phyloP scores from a whole-genome alignment of 257 asterid genomes.

The Solanum sparsipilum region DNA sequence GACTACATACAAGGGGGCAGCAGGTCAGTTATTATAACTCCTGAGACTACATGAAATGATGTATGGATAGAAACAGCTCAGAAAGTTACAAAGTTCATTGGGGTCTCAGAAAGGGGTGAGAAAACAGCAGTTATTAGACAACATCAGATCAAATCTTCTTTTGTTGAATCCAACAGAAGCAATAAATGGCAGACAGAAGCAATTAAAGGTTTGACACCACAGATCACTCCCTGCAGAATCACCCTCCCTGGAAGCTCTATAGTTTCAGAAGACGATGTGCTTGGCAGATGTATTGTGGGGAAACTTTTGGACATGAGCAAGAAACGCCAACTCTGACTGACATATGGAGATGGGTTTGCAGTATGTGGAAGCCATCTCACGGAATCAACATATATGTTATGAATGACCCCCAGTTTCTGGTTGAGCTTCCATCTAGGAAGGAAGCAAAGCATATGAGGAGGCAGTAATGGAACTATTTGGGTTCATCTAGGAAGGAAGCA shows the following conservation, averaged over 20 bases:
- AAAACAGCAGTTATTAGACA: not conserved
- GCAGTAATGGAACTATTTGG: not conserved
- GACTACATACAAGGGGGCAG: not conserved
- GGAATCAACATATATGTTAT: not conserved
- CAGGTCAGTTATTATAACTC: not conserved
- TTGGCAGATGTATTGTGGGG: not conserved
- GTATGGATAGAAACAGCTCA: not conserved
- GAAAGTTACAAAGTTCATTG: not conserved
- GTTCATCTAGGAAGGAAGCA: not conserved
- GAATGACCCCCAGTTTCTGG: not conserved
- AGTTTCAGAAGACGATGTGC: not conserved
- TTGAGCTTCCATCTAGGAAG: not conserved
- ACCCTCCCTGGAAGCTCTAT: not conserved
- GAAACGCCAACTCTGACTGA: not conserved
- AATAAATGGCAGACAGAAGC: not conserved
- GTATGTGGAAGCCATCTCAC: not conserved
- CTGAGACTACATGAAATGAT: not conserved
- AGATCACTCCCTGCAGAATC: not conserved
- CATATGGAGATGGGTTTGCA: not conserved
- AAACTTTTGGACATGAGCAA: not conserved
- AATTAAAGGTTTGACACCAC: not conserved
- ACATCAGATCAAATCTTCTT: not conserved
- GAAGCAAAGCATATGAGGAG: not conserved
- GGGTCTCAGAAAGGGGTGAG: not conserved
- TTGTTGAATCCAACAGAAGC: not conserved